phyloP scores from a whole-genome alignment of 768 basidiomycete genomes.

The Boletus edulis region DNA sequence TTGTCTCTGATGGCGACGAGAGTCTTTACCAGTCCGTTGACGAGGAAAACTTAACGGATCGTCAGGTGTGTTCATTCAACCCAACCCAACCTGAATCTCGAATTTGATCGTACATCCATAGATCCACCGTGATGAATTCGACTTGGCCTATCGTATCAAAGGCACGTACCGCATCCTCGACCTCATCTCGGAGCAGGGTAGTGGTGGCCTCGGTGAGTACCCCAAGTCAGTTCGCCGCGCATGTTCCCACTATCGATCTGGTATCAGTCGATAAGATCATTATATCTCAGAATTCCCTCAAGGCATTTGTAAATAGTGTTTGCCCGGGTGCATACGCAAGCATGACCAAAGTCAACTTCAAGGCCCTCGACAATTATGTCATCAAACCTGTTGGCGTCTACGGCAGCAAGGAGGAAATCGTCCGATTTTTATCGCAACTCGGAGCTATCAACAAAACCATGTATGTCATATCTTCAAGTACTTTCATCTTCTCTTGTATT shows the following conservation, averaged over 20 bases:
- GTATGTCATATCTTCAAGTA: conserved; percentile 31
- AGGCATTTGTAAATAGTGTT: conserved; percentile 45
- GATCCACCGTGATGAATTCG: conserved; percentile 1
- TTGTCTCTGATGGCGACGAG: conserved; percentile 4
- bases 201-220: conserved; percentile 47
- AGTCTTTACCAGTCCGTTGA: conserved; percentile 16
- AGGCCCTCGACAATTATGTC: conserved; percentile 39
- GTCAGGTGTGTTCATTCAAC: conserved; percentile 9
- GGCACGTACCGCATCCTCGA: conserved; percentile 24
- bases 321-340: conserved; percentile 41
- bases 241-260: not conserved
- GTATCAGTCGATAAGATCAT: conserved; percentile 59
- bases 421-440: conserved; percentile 39
- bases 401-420: conserved; percentile 51
- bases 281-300: conserved; percentile 51
- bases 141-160: no score
- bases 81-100: not conserved
- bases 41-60: not conserved
- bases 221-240: conserved; percentile 37
- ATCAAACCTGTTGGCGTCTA: conserved; percentile 57
- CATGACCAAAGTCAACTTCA: conserved; percentile 31
- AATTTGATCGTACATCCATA: not conserved
- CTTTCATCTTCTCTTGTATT: no score
- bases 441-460: conserved; percentile 35
- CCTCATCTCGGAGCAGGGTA: conserved; percentile 49